These are phyloP conservation scores for Neoboletus magnificus DNA, from an alignment of 768 basidiomycete genomes.

Conservation along the genomic window DNA sequence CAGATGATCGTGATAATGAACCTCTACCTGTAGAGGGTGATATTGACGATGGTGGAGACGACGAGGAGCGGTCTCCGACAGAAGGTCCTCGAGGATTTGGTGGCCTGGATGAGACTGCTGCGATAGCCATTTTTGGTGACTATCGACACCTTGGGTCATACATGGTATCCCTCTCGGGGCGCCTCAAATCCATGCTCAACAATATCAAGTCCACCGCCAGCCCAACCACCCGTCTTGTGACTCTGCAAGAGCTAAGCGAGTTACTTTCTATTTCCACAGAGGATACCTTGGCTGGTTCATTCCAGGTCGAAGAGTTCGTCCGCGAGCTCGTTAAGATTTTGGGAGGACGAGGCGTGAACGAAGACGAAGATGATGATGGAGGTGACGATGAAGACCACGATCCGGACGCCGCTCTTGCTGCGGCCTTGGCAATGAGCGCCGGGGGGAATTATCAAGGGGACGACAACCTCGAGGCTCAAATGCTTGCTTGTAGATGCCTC, in stretches of 20 bases:
- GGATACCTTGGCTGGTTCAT: slow-evolving; percentile 94
- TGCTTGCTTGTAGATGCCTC: slow-evolving; percentile 93
- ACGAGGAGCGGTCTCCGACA: slow-evolving; percentile 34
- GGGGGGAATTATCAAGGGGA: slow-evolving; percentile 70
- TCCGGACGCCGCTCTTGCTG: slow-evolving; percentile 86
- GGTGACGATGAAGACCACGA: slow-evolving; percentile 66
- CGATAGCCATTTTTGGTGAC: slow-evolving; percentile 81
- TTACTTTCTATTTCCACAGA: slow-evolving; percentile 94
- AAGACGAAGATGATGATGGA: slow-evolving; percentile 69
- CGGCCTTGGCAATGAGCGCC: slow-evolving; percentile 79
- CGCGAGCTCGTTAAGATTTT: slow-evolving; percentile 90
- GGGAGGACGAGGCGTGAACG: slow-evolving; percentile 69
- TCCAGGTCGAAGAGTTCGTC: slow-evolving; percentile 89
- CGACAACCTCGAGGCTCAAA: slow-evolving; percentile 89
- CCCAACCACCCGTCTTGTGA: slow-evolving; percentile 80
- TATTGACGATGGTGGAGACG: slow-evolving; percentile 42
- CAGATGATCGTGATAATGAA: slow-evolving; percentile 49
- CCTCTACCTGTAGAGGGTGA: slow-evolving; percentile 46
- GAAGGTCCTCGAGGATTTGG: slow-evolving; percentile 42
- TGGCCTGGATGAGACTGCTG: slow-evolving; percentile 64
- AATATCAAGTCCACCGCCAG: slow-evolving; percentile 85
- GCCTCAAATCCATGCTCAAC: slow-evolving; percentile 86
- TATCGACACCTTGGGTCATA: slow-evolving; percentile 89
- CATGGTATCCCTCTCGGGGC: slow-evolving; percentile 83
- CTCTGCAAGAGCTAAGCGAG: slow-evolving; percentile 93